These are phyloP conservation scores for Glonium stellatum DNA, from an alignment of 495 filamentous ascomycete genomes.

Conservation along the genomic window DNA sequence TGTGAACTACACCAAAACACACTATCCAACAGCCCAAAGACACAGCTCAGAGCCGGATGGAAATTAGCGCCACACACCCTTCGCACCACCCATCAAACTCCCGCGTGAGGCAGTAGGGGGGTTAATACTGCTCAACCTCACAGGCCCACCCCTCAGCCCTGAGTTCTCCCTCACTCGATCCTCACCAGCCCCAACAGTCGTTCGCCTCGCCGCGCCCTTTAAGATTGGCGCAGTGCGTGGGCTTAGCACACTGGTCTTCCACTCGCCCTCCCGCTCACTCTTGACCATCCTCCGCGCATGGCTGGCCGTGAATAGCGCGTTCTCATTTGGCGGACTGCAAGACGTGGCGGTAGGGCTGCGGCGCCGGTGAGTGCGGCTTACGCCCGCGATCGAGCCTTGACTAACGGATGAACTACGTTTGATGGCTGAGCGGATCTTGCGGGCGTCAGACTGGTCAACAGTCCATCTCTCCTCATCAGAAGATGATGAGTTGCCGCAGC, in stretches of 20 bases:
- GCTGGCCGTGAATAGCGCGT: constrained; percentile 58
- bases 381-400: constrained; percentile 7
- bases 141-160: constrained; percentile 8
- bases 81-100: constrained; percentile 8
- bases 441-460: constrained; percentile 50
- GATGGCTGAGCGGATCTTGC: constrained; percentile 57
- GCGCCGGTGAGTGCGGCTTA: constrained; percentile 40
- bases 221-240: constrained; percentile 60
- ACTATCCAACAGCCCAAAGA: no score
- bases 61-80: constrained; percentile 12
- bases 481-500: constrained; percentile 36
- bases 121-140: constrained; percentile 21
- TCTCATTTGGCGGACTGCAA: constrained; percentile 52
- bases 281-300: constrained; percentile 67
- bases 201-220: constrained; percentile 41
- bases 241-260: constrained; percentile 54
- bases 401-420: constrained; percentile 45
- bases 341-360: constrained; percentile 54
- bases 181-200: constrained; percentile 20
- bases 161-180: constrained; percentile 11
- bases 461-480: constrained; percentile 35
- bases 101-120: not conserved
- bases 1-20: no score
- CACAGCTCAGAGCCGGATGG: no score
- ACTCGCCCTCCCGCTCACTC: constrained; percentile 51